phyloP scores from a whole-genome alignment of 495 filamentous ascomycete genomes.

The Pseudoneurospora amorphoporcata region DNA sequence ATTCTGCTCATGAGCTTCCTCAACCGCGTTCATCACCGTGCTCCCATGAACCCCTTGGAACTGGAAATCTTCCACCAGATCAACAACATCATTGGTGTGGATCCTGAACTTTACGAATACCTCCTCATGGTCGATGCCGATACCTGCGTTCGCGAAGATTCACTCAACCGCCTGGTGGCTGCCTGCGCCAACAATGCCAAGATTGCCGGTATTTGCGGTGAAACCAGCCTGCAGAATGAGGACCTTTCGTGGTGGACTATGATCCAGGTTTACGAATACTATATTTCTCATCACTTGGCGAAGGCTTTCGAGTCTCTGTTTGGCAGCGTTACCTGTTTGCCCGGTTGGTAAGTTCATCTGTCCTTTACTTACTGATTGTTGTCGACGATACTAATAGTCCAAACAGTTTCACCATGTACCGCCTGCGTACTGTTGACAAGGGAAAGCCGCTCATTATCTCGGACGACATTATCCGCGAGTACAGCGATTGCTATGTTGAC shows the following conservation, averaged over 20 bases:
- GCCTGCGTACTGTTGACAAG: slow-evolving; percentile 81
- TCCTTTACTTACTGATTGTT: background rate
- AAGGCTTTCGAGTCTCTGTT: slow-evolving; percentile 96
- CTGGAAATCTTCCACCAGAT: slow-evolving; percentile 98
- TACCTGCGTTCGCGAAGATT: slow-evolving; percentile 88
- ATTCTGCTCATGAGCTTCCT: slow-evolving; percentile 79
- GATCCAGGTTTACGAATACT: slow-evolving; percentile 99
- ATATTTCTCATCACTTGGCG: slow-evolving; percentile 85
- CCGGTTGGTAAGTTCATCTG: slow-evolving; percentile 71
- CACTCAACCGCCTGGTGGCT: slow-evolving; percentile 83
- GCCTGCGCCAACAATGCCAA: slow-evolving; percentile 89
- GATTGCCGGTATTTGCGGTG: slow-evolving; percentile 94
- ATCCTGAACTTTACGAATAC: slow-evolving; percentile 95
- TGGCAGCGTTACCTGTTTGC: slow-evolving; percentile 92
- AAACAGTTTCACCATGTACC: slow-evolving; percentile 94
- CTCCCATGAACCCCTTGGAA: slow-evolving; percentile 89
- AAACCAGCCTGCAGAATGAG: slow-evolving; percentile 93
- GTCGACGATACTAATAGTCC: slow-evolving; percentile 21
- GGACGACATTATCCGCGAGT: slow-evolving; percentile 75
- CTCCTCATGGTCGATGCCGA: slow-evolving; percentile 97
- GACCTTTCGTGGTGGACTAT: slow-evolving; percentile 95
- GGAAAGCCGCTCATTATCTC: slow-evolving; percentile 89
- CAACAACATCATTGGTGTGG: slow-evolving; percentile 97
- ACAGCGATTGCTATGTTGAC: slow-evolving; percentile 78
- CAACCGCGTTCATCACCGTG: slow-evolving; percentile 90